Evolutionary conservation across 2,329 filamentous ascomycete genomes (phyloP), one percentile per base, ranked within the genome.

Genomic region (Cercospora zeae-maydis): DNA sequence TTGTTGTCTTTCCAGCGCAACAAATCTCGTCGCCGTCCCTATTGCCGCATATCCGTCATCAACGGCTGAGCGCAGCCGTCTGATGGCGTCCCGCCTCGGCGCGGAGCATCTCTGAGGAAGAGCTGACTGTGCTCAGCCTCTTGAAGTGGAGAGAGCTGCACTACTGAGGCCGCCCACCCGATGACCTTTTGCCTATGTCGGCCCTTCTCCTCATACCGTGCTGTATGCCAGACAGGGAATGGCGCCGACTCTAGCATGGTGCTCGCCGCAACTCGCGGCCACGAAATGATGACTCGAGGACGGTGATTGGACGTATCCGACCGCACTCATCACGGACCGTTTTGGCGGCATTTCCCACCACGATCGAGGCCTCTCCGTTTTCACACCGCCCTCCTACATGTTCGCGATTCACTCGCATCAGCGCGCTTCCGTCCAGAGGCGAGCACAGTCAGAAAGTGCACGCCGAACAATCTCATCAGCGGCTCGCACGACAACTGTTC

Each of bases 61-160:
- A 54, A 11, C 10, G 14, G 47, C 19, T 13, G 30, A n/a, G 47
- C 47, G 24, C 47, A 19, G 47, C 30, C 30, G 24, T 33, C 24
- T 31, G 8, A 30, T 52, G 47, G 30, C 37, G 1, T 51, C 47
- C 47, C 31, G 21, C 52, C 52, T 31, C 31, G 53, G 53, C 53
- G 31, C 53, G 53, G 53, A 56, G 53, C 16, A 56, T 37, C 16
- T 19, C 30, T 56, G 30, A 37, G 21, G 16, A 9, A n/a, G 34
- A 56, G 53, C 53, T 56, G 53, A 56, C 53, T 37, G 24, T 54
- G 53, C 53, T 37, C 53, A 37, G 53, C 53, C 53, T 37, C 53
- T 19, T 19, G 47, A 16, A 16, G 47, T 51, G 47, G 47, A 51
- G 47, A 14, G 9, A 16, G 27, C 47, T 51, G 14, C 21, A 13